phyloP scores from a whole-genome alignment of 2,329 filamentous ascomycete genomes.

The Phyllosticta capitalensis region DNA sequence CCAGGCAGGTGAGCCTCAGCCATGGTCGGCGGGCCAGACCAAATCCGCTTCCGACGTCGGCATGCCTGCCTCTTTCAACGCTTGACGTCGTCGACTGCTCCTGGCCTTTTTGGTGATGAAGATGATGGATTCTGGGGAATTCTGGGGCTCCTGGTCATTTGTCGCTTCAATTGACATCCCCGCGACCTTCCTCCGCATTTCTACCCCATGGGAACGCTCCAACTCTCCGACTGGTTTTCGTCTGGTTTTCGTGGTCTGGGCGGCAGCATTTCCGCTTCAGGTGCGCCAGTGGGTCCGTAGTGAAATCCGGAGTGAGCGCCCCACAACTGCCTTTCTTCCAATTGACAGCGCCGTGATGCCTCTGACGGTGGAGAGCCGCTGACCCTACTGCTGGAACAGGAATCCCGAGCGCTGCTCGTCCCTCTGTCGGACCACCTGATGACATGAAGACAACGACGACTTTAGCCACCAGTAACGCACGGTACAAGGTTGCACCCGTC shows the following conservation, averaged over 20 bases:
- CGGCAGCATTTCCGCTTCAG: not conserved
- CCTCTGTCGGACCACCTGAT: conserved; percentile 1
- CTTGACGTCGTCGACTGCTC: not conserved
- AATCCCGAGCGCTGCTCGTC: not conserved
- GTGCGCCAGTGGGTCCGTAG: not conserved
- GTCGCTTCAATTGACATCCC: not conserved
- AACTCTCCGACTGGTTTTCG: conserved; percentile 9
- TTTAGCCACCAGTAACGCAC: not conserved
- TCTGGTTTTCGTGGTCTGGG: conserved; percentile 7
- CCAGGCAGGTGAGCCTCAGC: too few relatives aligned
- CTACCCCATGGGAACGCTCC: not conserved
- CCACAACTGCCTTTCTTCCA: not conserved
- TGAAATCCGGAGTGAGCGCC: not conserved
- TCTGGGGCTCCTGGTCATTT: not conserved
- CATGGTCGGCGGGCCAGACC: not conserved
- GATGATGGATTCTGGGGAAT: not conserved
- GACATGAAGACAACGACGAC: not conserved
- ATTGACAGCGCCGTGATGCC: not conserved
- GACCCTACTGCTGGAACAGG: not conserved
- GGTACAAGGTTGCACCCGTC: not conserved
- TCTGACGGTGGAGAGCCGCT: conserved; percentile 3
- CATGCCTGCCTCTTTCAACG: not conserved
- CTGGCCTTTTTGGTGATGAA: not conserved
- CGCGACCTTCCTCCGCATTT: not conserved
- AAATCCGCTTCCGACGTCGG: not conserved